Evolutionary conservation across 495 filamentous ascomycete genomes (phyloP), one percentile per base, ranked within the genome.

Genomic region (Aspergillus heteromorphus): DNA sequence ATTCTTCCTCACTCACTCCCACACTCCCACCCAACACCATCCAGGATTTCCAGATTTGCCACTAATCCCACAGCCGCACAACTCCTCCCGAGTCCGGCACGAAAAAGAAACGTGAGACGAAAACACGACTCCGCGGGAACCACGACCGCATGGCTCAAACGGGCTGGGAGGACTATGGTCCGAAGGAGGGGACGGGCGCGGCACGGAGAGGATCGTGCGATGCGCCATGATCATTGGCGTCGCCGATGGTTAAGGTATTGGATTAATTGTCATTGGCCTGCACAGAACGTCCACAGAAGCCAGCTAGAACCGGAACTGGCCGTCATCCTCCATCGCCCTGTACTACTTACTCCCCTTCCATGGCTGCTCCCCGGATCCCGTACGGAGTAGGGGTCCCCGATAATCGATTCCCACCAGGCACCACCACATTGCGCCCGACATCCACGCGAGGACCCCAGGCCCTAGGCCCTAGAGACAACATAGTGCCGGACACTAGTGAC

Each of bases 191-290:
- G 36, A 30, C 19, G 36, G 2, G 49, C 14, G 40, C 18, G 20
- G 27, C 2, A 38, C 17, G 20, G 27, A 43, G 50, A 34, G 50
- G 50, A 53, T 31, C 50, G 50, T 53, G 50, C 50, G 50, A 53
- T 38, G 34, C 11, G 11, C 13, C 34, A 38, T 38, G 10, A 38
- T 38, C 34, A 38, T 38, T 38, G 34, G 34, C 13, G 13, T 38
- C 34, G 5, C n/a, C 34, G 11, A 38, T 38, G 34, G 34, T 38
- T 38, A 38, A 38, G 34, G 34, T 38, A 38, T n/a, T n/a, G 34
- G 34, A 30, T 49, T 34, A 16, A 16, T 13, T 18, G 16, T 31
- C 23, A 21, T 25, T 45, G 23, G 18, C 45, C 25, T 49, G 45
- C 45, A 49, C 19, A 25, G 45, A 49, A 49, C 27, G 34, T 6